Conservation (phyloP, 371 early-diverging fungal species). For the Mucor lusitanicus region DNA sequence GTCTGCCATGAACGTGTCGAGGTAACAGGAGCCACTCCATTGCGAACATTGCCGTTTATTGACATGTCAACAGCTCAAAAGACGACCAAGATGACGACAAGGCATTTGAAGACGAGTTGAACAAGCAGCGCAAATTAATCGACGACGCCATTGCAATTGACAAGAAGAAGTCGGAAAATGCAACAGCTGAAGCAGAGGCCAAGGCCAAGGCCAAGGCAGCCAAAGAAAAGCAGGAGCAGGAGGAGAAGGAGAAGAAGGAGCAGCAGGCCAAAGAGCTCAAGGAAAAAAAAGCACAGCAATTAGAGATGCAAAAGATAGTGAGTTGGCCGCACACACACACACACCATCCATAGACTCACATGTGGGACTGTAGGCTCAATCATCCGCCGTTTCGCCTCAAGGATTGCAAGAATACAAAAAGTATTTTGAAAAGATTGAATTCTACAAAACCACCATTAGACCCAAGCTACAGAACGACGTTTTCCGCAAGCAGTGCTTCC, state of each 20-base stretch:
- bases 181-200: constrained; percentile 13
- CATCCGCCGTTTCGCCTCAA: constrained; percentile 23
- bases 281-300: constrained; percentile 24
- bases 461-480: constrained; percentile 19
- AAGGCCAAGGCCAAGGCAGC: constrained; percentile 13
- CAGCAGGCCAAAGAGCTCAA: constrained; percentile 18
- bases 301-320: constrained; percentile 23
- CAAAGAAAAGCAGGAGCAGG: constrained; percentile 13
- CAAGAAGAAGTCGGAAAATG: constrained; percentile 11
- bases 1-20: background rate
- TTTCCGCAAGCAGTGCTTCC: constrained; percentile 32
- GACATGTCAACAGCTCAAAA: background rate
- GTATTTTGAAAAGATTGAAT: constrained; percentile 28
- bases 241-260: constrained; percentile 22
- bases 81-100: constrained; percentile 9
- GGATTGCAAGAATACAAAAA: constrained; percentile 41
- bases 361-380: background rate
- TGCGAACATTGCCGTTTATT: background rate
- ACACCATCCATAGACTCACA: background rate
- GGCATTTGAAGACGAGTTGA: constrained; percentile 17
- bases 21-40: background rate
- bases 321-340: background rate
- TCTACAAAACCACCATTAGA: constrained; percentile 21
- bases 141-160: constrained; percentile 26
- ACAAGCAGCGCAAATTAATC: constrained; percentile 3